Base-by-base conservation (phyloP, 1,284 basidiomycete species). In the Trametes versicolor region DNA sequence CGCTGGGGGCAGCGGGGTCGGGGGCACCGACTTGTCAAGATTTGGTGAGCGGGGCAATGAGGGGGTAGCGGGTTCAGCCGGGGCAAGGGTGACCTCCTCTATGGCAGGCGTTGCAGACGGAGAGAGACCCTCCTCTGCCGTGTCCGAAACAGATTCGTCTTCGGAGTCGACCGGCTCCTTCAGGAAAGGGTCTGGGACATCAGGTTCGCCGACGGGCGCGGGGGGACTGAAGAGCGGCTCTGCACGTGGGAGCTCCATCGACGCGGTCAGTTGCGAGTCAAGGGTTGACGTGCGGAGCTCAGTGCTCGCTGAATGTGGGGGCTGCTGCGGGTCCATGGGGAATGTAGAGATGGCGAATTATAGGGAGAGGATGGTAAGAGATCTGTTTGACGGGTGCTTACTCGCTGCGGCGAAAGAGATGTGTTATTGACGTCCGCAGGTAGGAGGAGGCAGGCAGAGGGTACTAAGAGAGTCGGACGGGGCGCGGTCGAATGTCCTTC, bases 171-270 rank as follows among this genome's bases (percentile, higher is more conserved):
- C 73, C 0, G 69, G 64, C 17, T 70, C 70, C 36, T 63, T 60
- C 12, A 68, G 60, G 77, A 89, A 89, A 1, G 87, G 85, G 73
- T 88, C 81, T n/a, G 83, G 84, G 4, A 79, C 80, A 63, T 85
- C 83, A 21, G 80, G 79, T 70, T 84, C 82, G 37, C 79, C 75
- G 0, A 67, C 60, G 8, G 67, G 65, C 0, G 70, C 59, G 19
- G 68, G 61, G n/a, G 69, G 66, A 10, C 62, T 64, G 10, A 67
- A 57, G 23, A 70, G 62, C 13, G 63, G 66, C 7, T 41, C 34
- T n/a, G 61, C 53, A 21, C 59, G 52, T 7, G 55, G 21, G 4
- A 60, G 55, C 50, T 66, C 62, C 64, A 65, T 63, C 10, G 64
- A 64, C 6, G 63, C 64, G 17, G 63, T 60, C 8, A 68, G 48